A percentile compares a stretch with the other conserved stretches of the same genome.
Evolutionary conservation across 139 green algal species (phyloP).

Genomic region (Micractinium conductrix): DNA sequence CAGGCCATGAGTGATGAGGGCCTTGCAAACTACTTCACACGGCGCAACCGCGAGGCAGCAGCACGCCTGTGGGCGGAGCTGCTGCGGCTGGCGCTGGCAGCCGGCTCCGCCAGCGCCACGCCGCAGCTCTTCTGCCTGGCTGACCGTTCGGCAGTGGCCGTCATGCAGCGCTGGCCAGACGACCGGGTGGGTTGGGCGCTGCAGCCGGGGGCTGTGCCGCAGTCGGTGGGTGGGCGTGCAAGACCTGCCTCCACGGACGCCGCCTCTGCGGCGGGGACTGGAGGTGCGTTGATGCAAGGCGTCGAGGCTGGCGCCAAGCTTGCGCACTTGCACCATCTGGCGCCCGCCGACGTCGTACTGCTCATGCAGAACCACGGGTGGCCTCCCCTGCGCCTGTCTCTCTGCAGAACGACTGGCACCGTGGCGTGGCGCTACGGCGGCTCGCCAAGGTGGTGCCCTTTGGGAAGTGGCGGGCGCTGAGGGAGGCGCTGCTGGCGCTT

Average conservation of each 20-base stretch:
- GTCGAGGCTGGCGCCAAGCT: neutral
- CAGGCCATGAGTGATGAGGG: slow-evolving; percentile 14
- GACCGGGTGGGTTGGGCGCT: neutral
- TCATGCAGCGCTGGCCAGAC: slow-evolving; percentile 21
- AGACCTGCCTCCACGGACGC: neutral
- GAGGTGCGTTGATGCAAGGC: neutral
- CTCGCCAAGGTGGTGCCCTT: slow-evolving; percentile 14
- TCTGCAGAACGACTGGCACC: slow-evolving; percentile 11
- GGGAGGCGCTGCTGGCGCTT: slow-evolving; percentile 1
- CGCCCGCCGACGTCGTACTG: neutral
- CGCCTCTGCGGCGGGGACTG: neutral
- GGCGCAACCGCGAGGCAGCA: slow-evolving; percentile 1
- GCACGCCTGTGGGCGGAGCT: slow-evolving; percentile 12
- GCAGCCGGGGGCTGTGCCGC: neutral
- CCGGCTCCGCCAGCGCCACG: neutral
- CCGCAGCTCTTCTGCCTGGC: slow-evolving; percentile 1
- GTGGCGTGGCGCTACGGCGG: neutral
- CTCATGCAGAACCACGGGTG: neutral
- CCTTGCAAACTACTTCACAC: slow-evolving; percentile 6
- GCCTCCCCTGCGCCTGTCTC: neutral
- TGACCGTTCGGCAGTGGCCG: neutral
- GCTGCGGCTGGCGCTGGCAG: slow-evolving; percentile 10
- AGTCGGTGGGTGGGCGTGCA: neutral
- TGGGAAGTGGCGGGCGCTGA: slow-evolving; percentile 30
- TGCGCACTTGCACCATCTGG: neutral